Base-by-base conservation (phyloP, 1,139 yeast species). In the Meyerozyma guilliermondii region DNA sequence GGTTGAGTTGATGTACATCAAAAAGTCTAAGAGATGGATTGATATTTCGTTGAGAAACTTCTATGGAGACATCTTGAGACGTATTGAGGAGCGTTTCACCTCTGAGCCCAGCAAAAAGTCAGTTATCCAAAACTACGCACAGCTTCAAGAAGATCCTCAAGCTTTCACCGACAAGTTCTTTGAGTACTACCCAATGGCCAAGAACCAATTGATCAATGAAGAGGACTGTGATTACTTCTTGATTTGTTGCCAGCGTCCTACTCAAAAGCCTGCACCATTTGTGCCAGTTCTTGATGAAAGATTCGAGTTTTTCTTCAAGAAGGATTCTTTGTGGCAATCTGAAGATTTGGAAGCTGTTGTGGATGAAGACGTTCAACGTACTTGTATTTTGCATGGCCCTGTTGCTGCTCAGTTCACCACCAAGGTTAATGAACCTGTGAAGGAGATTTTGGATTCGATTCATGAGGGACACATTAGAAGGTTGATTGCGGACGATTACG, bases 321-420 rank as follows among this genome's bases (percentile, higher is more conserved):
- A 92, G 74, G 99, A 92, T 68, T 91, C 98, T 40, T 78, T 92
- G 63, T 92, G 98, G 98, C 99, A 92, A 77, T 87, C 96, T 30
- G 98, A 92, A 74, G 94, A 88, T 63, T 78, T 92, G 60, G 98
- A 91, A 64, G 87, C 97, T 49, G 98, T 92, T 59, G 92, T 87
- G 51, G 98, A 78, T 55, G 91, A 85, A 60, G 99, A 92, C 65
- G 98, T 92, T 51, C 94, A 91, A 68, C 87, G 98, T 76, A 91
- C 97, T 18, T 94, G 98, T 84, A 89, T 92, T 54, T 79, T 92
- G 58, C 97, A 89, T 59, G 98, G 98, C 54, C 99, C 99, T 41
- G 98, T 94, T 56, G 95, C 98, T 55, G 97, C 96, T 56, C 91
- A 84, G 68, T 91, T 73, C 73, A 84, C 98, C 55, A 86, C 77